phyloP scores from a whole-genome alignment of 306 rosid species.

The Vigna hirtella region DNA sequence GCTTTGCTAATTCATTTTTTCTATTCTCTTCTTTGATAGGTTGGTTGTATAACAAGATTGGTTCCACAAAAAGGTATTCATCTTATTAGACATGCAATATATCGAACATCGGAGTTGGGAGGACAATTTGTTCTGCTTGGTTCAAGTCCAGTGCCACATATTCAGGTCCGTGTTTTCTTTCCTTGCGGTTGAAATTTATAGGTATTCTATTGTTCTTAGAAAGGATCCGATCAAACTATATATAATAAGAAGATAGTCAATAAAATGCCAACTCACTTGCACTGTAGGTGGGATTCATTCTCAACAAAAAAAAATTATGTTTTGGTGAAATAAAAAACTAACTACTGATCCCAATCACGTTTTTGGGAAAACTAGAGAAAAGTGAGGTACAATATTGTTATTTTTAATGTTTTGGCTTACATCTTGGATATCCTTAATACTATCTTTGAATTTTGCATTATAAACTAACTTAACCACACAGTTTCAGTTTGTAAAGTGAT shows the following conservation, averaged over 20 bases:
- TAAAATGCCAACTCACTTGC: neutral
- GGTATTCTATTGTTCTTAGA: neutral
- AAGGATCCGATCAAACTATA: neutral
- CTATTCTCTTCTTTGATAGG: slow-evolving; percentile 59
- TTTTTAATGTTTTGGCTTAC: slow-evolving; percentile 24
- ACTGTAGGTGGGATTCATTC: slow-evolving; percentile 32
- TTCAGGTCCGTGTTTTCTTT: slow-evolving; percentile 68
- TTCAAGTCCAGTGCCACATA: slow-evolving; percentile 90
- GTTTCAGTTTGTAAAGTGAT: neutral
- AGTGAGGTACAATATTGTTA: neutral
- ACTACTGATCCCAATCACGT: slow-evolving; percentile 5
- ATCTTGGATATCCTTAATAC: neutral
- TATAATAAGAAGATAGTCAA: slow-evolving; percentile 11
- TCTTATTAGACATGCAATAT: slow-evolving; percentile 93
- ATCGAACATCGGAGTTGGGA: slow-evolving; percentile 82
- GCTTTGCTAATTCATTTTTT: slow-evolving; percentile 33
- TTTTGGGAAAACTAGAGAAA: neutral
- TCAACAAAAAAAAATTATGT: neutral
- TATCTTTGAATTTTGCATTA: neutral
- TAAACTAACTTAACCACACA: neutral
- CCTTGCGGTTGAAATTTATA: slow-evolving; percentile 40
- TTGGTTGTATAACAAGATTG: slow-evolving; percentile 94
- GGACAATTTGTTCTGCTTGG: slow-evolving; percentile 98
- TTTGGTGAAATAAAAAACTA: slow-evolving; percentile 30
- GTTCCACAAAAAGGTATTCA: slow-evolving; percentile 99